These are phyloP conservation scores for Penicillium odoratum DNA, from an alignment of 495 filamentous ascomycete genomes.

Conservation along the genomic window DNA sequence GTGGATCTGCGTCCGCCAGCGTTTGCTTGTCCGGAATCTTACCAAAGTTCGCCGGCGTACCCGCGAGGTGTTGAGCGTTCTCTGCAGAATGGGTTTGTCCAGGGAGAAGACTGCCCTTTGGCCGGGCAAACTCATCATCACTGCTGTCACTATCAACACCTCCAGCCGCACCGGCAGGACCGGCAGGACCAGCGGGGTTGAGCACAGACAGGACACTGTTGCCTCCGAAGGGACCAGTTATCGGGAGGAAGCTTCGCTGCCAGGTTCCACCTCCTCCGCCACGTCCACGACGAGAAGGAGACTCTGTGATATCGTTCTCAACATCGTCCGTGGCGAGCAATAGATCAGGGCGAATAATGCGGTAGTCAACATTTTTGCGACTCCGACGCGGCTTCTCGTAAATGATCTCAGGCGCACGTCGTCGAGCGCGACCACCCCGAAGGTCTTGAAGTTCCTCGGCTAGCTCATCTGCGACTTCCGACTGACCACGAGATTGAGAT, in stretches of 20 bases:
- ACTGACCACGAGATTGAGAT: slow-evolving; percentile 54
- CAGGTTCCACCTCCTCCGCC: slow-evolving; percentile 57
- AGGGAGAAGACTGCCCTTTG: slow-evolving; percentile 21
- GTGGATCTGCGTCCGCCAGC: slow-evolving; percentile 87
- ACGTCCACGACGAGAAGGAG: slow-evolving; percentile 66
- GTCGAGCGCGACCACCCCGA: background rate
- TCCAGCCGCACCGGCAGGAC: slow-evolving; percentile 66
- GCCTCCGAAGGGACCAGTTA: slow-evolving; percentile 89
- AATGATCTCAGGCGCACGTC: slow-evolving; percentile 50
- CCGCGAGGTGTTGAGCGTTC: slow-evolving; percentile 56
- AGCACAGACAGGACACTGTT: slow-evolving; percentile 70
- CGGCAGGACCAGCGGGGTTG: slow-evolving; percentile 74
- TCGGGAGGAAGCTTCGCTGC: slow-evolving; percentile 79
- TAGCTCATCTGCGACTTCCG: slow-evolving; percentile 69
- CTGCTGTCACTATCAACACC: slow-evolving; percentile 93
- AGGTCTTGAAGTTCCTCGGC: slow-evolving; percentile 67
- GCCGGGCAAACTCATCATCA: slow-evolving; percentile 75
- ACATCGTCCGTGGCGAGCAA: slow-evolving; percentile 65
- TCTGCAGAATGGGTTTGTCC: slow-evolving; percentile 65
- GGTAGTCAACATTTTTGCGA: slow-evolving; percentile 66
- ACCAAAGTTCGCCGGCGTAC: slow-evolving; percentile 81
- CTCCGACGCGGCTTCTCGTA: slow-evolving; percentile 58
- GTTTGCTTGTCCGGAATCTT: slow-evolving; percentile 80
- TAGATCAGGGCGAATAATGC: slow-evolving; percentile 70
- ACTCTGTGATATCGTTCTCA: slow-evolving; percentile 60